phyloP scores from a whole-genome alignment of 441 rosid genomes.

The Corymbia calophylla region DNA sequence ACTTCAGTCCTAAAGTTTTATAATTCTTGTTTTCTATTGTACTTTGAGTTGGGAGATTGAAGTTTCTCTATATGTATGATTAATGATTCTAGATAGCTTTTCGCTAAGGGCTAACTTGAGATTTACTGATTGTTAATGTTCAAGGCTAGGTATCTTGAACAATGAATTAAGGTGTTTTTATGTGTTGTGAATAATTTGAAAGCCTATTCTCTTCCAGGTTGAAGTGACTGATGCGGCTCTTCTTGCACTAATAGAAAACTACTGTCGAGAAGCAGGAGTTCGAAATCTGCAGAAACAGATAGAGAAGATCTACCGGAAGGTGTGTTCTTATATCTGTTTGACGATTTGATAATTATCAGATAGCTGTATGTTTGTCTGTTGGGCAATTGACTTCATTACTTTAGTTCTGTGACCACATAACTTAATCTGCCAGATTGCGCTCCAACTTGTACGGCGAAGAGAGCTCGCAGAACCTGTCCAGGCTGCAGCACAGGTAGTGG shows the following conservation, averaged over 20 bases:
- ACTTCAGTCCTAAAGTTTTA: not conserved
- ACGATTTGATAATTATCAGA: not conserved
- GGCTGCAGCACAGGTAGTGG: slow-evolving; percentile 19
- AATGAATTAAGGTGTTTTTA: not conserved
- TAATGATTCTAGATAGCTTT: not conserved
- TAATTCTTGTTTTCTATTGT: not conserved
- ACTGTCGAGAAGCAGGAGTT: slow-evolving; percentile 99
- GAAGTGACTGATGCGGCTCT: slow-evolving; percentile 90
- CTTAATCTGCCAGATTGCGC: slow-evolving; percentile 56
- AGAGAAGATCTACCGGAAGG: slow-evolving; percentile 99
- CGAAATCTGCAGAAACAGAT: slow-evolving; percentile 99
- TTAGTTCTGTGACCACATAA: not conserved
- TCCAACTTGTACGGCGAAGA: slow-evolving; percentile 78
- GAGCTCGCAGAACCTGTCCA: slow-evolving; percentile 35
- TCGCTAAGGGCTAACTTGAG: not conserved
- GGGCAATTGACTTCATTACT: not conserved
- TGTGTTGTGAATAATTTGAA: not conserved
- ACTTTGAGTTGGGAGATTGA: not conserved
- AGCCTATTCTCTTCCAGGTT: slow-evolving; percentile 44
- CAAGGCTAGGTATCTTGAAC: not conserved
- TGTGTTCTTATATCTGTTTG: slow-evolving; percentile 10
- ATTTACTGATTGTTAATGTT: not conserved
- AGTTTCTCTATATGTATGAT: not conserved
- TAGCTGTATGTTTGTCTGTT: not conserved
- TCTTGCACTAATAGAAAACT: slow-evolving; percentile 86